Base-by-base conservation (phyloP, 768 basidiomycete species). In the Psilocybe cyanescens region DNA sequence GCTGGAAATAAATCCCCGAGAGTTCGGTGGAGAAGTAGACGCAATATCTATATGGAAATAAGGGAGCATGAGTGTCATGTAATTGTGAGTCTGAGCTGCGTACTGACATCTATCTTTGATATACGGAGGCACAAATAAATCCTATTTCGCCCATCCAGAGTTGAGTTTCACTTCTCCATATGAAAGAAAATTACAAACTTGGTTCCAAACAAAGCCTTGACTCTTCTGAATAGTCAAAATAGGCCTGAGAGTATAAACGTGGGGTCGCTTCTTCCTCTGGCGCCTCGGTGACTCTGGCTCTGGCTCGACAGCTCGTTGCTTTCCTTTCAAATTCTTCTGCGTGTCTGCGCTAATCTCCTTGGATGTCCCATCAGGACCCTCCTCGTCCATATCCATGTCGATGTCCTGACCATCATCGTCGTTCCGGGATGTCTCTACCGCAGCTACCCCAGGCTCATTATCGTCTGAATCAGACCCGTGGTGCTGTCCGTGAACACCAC, bases 171-270 rank as follows among this genome's bases (percentile, higher is more conserved):
- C 6, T 28, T 46, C 35, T 19, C 11, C 7, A n/a, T 12, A 11
- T 46, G 3, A 24, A 59, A 60, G 46, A 28, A 57, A 16, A 24
- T 17, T 55, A 75, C 86, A 51, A 55, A 91, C 92, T 82, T 94
- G 92, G 68, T 94, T 94, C 92, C 92, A 94, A 1, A 94, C 92
- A 68, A 94, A 94, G 11, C 92, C 92, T 74, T 94, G 91, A 67
- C 91, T 92, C 71, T 83, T 82, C 71, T 94, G 92, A 57, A 94
- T 94, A 45, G 92, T 94, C 72, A 94, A 72, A 73, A 94, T 94
- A 35, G 92, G 92, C 16, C 92, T 85, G 46, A 92, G 83, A 24
- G 87, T 83, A 66, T 83, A 86, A 16, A 84, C 80, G 3, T 81
- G 78, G 44, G 83, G 83, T 62, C 80, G 82, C 74, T 85, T 86